Evolutionary conservation across 1,139 yeast genomes (phyloP).

Genomic region (Protomyces arabidopsidicola): DNA sequence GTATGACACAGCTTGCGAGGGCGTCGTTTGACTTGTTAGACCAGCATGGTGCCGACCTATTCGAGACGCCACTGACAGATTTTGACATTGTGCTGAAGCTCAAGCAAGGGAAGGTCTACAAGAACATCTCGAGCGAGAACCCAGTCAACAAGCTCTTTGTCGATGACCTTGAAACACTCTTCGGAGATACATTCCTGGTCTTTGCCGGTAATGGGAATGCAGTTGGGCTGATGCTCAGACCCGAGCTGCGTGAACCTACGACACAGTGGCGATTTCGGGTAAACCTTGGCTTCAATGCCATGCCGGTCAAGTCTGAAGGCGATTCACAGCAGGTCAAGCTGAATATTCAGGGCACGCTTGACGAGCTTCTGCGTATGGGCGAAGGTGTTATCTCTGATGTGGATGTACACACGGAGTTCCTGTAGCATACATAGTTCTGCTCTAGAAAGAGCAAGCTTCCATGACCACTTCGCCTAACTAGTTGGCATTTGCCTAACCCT

Average conservation of each 20-base stretch:
- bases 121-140: constrained; percentile 32
- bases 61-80: constrained; percentile 79
- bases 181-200: constrained; percentile 36
- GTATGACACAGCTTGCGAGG: constrained; percentile 81
- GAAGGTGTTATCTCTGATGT: constrained; percentile 50
- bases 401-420: constrained; percentile 11
- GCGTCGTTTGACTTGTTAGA: constrained; percentile 57
- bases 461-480: too few relatives aligned
- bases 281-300: constrained; percentile 68
- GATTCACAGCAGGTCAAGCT: constrained; percentile 44
- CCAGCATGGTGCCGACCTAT: constrained; percentile 34
- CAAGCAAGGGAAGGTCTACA: constrained; percentile 41
- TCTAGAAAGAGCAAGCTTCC: too few relatives aligned
- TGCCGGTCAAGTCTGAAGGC: constrained; percentile 47
- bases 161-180: constrained; percentile 44
- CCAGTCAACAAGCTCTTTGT: not conserved
- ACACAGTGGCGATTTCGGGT: constrained; percentile 61
- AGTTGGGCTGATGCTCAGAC: constrained; percentile 70
- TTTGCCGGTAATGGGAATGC: constrained; percentile 38
- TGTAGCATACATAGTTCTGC: too few relatives aligned
- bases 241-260: constrained; percentile 50
- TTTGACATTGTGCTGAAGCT: constrained; percentile 72
- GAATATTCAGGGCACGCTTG: constrained; percentile 68
- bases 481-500: too few relatives aligned
- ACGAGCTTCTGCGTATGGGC: constrained; percentile 70